A percentile compares a stretch with the other conserved stretches of the same genome.
phyloP scores from a whole-genome alignment of 2,329 filamentous ascomycete genomes.

The Coleophoma cylindrospora region DNA sequence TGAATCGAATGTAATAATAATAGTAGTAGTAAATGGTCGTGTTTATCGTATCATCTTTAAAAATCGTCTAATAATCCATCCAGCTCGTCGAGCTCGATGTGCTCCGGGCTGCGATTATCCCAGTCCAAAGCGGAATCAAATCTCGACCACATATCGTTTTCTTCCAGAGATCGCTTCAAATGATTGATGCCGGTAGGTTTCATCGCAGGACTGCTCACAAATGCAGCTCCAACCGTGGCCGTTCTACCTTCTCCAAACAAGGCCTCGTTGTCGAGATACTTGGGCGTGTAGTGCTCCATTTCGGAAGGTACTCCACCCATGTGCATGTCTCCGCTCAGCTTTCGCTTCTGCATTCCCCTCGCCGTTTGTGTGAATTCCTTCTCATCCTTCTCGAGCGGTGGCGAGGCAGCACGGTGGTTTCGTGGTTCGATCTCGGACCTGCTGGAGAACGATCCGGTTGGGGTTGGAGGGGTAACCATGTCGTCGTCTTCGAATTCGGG shows the following conservation, averaged over 20 bases:
- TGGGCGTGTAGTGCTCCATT: constrained; percentile 20
- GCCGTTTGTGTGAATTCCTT: constrained; percentile 96
- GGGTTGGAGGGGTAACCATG: constrained; percentile 55
- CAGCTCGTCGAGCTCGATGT: constrained; percentile 87
- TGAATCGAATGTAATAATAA: too few species aligned
- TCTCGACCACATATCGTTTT: constrained; percentile 21
- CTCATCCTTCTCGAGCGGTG: constrained; percentile 89
- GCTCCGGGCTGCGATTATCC: constrained; percentile 71
- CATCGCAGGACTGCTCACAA: constrained; percentile 52
- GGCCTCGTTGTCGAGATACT: constrained; percentile 19
- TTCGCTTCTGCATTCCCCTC: constrained; percentile 65
- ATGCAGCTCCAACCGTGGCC: constrained; percentile 17
- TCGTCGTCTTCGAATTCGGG: constrained; percentile 78
- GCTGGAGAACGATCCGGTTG: constrained; percentile 57
- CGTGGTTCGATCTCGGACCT: constrained; percentile 41
- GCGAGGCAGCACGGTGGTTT: constrained; percentile 71
- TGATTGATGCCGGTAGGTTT: constrained; percentile 32
- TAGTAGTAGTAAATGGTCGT: too few species aligned
- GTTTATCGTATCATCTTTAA: constrained; percentile 1
- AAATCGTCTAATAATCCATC: constrained; percentile 77
- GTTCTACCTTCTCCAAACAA: constrained; percentile 28
- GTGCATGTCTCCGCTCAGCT: constrained; percentile 47
- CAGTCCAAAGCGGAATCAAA: constrained; percentile 47
- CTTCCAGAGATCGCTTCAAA: constrained; percentile 43
- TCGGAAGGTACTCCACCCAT: constrained; percentile 42